A percentile compares a stretch with the other conserved stretches of the same genome.
Evolutionary conservation across 176 grass and related monocot genomes (phyloP).

Genomic region (Bolboschoenus planiculmis): DNA sequence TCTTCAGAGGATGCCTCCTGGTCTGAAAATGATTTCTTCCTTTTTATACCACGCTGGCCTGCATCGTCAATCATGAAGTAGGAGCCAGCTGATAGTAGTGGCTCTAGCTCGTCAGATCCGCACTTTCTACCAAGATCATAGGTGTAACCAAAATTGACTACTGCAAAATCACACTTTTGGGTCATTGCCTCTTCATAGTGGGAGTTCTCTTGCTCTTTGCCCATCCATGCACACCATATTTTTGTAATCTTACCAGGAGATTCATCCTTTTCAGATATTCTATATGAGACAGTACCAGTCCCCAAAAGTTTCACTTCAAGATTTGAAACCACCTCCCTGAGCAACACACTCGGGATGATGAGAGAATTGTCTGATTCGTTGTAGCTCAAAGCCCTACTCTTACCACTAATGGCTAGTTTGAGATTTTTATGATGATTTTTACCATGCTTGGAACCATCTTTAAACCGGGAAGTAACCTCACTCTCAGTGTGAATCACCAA

Average conservation of each 20-base stretch:
- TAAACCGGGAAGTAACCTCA: conserved; percentile 46
- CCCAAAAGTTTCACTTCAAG: conserved; percentile 62
- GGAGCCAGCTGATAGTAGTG: conserved; percentile 49
- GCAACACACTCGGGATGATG: conserved; percentile 65
- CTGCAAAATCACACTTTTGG: conserved; percentile 57
- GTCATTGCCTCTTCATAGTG: conserved; percentile 5
- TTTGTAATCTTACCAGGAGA: conserved; percentile 46
- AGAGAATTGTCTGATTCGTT: conserved; percentile 29
- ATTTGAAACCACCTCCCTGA: conserved; percentile 52
- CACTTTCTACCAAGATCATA: conserved; percentile 80
- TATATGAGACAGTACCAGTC: conserved; percentile 65
- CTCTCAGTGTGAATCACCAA: conserved; percentile 35
- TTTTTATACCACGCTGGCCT: conserved; percentile 56
- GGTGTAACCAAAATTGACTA: conserved; percentile 81
- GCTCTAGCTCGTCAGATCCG: conserved; percentile 51
- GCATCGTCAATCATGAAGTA: conserved; percentile 80
- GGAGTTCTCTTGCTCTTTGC: conserved; percentile 43
- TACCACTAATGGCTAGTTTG: conserved; percentile 4
- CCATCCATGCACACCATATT: conserved; percentile 95
- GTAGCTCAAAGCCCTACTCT: conserved; percentile 14
- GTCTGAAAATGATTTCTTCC: conserved; percentile 88
- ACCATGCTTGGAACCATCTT: conserved; percentile 27
- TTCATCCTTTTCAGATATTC: conserved; percentile 48
- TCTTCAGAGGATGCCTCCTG: conserved; percentile 69
- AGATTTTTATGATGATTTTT: conserved; percentile 28